Evolutionary conservation across 2,329 filamentous ascomycete genomes (phyloP).

Genomic region (Cladosporium sp.): DNA sequence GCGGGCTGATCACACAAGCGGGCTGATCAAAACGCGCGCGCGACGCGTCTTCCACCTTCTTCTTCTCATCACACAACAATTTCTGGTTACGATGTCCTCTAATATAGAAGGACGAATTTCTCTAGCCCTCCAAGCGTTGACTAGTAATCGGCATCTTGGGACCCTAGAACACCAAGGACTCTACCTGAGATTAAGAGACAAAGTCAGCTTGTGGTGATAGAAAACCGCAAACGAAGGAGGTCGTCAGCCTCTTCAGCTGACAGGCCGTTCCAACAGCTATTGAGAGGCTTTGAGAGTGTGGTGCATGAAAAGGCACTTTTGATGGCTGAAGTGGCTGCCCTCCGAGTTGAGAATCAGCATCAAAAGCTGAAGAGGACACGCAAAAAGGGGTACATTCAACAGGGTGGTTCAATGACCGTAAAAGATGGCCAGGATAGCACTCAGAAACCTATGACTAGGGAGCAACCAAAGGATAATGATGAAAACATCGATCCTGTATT

Average conservation of each 20-base stretch:
- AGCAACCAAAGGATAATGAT: neutral
- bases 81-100: too few relatives aligned
- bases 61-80: too few relatives aligned
- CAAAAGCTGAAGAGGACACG: neutral
- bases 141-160: neutral
- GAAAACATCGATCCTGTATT: constrained; percentile 1
- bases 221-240: neutral
- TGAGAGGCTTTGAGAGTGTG: neutral
- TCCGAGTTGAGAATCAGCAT: neutral
- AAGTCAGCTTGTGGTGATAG: neutral
- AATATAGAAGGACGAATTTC: too few relatives aligned
- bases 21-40: too few relatives aligned
- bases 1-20: too few relatives aligned
- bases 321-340: neutral
- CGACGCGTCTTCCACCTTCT: too few relatives aligned
- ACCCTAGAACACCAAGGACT: neutral
- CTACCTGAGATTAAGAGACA: neutral
- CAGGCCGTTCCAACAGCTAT: neutral
- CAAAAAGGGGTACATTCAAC: neutral
- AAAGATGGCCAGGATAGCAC: neutral
- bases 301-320: constrained; percentile 5
- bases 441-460: neutral
- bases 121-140: too few relatives aligned
- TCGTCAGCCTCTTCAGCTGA: neutral
- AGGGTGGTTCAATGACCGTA: neutral